A percentile compares a stretch with the other conserved stretches of the same genome.
phyloP scores from a whole-genome alignment of 805 yeast genomes.

The Starmerella floris region DNA sequence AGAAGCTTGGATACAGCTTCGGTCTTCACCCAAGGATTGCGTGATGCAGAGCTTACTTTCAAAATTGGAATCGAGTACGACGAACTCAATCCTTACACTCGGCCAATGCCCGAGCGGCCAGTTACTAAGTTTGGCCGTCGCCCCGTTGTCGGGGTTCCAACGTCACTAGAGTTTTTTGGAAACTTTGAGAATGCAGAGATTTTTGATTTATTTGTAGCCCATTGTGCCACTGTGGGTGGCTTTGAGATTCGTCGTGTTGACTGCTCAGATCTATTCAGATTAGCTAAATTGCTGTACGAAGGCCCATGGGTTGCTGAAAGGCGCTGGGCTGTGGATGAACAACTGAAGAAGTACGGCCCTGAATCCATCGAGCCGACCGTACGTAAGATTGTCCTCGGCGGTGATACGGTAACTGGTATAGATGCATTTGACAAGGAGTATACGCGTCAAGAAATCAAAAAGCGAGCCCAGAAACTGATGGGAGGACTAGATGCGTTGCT shows the following conservation, averaged over 20 bases:
- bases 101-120: slow-evolving; percentile 59
- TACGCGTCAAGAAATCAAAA: slow-evolving; percentile 66
- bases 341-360: slow-evolving; percentile 53
- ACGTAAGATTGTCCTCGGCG: slow-evolving; percentile 57
- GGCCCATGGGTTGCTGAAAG: slow-evolving; percentile 99
- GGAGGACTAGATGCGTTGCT: slow-evolving; percentile 57
- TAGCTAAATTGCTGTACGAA: slow-evolving; percentile 82
- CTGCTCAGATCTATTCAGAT: slow-evolving; percentile 60
- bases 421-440: slow-evolving; percentile 78
- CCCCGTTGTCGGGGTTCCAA: slow-evolving; percentile 68
- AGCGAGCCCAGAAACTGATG: slow-evolving; percentile 42
- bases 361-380: slow-evolving; percentile 77
- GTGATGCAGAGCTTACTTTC: slow-evolving; percentile 73
- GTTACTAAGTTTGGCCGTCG: slow-evolving; percentile 41
- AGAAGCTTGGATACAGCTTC: slow-evolving; percentile 88
- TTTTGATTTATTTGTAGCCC: slow-evolving; percentile 47
- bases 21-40: slow-evolving; percentile 59
- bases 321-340: slow-evolving; percentile 64
- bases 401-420: slow-evolving; percentile 65
- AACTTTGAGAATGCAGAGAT: slow-evolving; percentile 65
- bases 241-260: slow-evolving; percentile 52
- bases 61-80: slow-evolving; percentile 62
- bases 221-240: slow-evolving; percentile 34
- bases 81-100: slow-evolving; percentile 63
- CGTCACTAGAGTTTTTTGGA: slow-evolving; percentile 52